Evolutionary conservation across 495 filamentous ascomycete genomes (phyloP), one percentile per base, ranked within the genome.

Genomic region (Aspergillus biplanus): DNA sequence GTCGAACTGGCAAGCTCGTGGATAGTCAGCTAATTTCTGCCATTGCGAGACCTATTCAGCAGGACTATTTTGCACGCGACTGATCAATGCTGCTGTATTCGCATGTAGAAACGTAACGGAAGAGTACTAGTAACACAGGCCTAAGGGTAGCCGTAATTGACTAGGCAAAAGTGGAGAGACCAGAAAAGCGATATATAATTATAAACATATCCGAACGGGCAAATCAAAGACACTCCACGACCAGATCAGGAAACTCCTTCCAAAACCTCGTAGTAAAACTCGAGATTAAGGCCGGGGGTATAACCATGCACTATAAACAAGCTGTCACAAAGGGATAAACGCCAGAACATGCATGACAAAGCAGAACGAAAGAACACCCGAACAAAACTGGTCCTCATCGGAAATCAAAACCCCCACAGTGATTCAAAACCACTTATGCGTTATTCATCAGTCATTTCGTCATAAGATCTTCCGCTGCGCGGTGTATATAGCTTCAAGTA

Each of bases 381-480:
- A 63, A 68, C 49, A 61, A 67, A 62, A 69, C 60, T 67, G 32
- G 61, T 58, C 52, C 42, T 58, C 59, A 64, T 56, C 56, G 27
- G 67, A 63, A 67, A 54, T 60, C 21, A 27, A 27, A 65, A 63
- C 68, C 70, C 59, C 62, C 53, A 62, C 55, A 37, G 52, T 42
- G 58, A 61, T 56, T 59, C 62, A 66, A 54, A 42, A 63, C 39
- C 56, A 60, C 66, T 68, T 73, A 72, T 75, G 66, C 77, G 73
- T 80, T 68, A 76, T 67, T 78, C 75, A 69, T 80, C 72, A 75
- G 65, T 80, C 77, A 69, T 80, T 74, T 78, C 59, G 64, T 35
- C 47, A 54, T 80, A 78, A 66, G 59, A 65, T 63, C 46, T 59
- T 52, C 63, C 65, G 48, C 62, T 59, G 56, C 56, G 61, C 59